Percentiles rank a stretch among this genome's conserved stretches.
Conservation (phyloP, 805 yeast species). For the Metschnikowia amazonensis region DNA sequence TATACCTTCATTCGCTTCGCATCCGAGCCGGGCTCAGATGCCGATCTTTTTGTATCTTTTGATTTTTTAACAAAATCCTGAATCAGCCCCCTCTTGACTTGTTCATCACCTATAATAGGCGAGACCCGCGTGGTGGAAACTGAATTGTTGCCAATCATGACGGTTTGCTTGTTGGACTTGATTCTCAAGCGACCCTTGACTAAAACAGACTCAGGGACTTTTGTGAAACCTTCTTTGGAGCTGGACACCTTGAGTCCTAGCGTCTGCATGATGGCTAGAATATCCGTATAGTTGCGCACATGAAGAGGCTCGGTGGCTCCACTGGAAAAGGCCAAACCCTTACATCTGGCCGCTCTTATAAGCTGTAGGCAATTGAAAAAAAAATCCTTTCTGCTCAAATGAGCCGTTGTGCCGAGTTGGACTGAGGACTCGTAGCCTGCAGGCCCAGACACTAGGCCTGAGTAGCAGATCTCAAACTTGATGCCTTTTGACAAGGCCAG, state of each 20-base stretch:
- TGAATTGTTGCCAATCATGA: constrained; percentile 46
- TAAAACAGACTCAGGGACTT: constrained; percentile 59
- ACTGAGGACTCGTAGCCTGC: constrained; percentile 24
- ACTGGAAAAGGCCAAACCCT: constrained; percentile 75
- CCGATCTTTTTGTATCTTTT: constrained; percentile 19
- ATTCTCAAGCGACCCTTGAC: constrained; percentile 71
- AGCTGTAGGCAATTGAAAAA: constrained; percentile 71
- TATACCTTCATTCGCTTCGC: constrained; percentile 1
- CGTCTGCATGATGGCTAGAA: constrained; percentile 58
- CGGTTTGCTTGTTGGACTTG: constrained; percentile 74
- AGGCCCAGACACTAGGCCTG: constrained; percentile 44
- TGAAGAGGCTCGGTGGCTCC: constrained; percentile 61
- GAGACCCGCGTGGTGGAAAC: constrained; percentile 12
- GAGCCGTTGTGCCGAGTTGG: constrained; percentile 21
- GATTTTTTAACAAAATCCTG: constrained; percentile 18
- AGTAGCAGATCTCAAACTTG: constrained; percentile 73
- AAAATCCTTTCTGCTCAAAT: constrained; percentile 53
- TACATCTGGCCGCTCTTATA: constrained; percentile 72
- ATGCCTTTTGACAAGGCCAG: constrained; percentile 82
- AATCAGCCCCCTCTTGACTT: constrained; percentile 24
- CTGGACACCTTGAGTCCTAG: constrained; percentile 68
- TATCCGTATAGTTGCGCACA: constrained; percentile 65
- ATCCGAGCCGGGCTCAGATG: constrained; percentile 13
- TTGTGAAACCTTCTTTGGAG: constrained; percentile 56
- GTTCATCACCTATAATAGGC: constrained; percentile 9